Evolutionary conservation across 805 yeast species (phyloP).

Genomic region (Monosporozyma aerobia): DNA sequence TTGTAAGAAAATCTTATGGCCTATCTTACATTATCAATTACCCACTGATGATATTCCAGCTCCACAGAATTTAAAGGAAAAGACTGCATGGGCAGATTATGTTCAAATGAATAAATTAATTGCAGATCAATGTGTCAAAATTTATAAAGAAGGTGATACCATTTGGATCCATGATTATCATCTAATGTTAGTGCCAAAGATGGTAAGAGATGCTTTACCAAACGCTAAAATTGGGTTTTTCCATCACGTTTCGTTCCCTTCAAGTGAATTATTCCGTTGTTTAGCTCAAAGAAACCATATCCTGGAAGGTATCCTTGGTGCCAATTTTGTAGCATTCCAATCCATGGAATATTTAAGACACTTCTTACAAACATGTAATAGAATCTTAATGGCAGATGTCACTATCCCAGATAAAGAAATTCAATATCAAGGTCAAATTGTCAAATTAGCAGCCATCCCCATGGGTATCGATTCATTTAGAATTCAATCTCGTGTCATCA

Average conservation of each 20-base stretch:
- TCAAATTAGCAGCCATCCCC: slow-evolving; percentile 50
- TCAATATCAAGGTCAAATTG: slow-evolving; percentile 47
- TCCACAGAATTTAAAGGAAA: slow-evolving; percentile 87
- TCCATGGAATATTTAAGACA: slow-evolving; percentile 89
- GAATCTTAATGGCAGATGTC: slow-evolving; percentile 75
- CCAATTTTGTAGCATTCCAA: slow-evolving; percentile 83
- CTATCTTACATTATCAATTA: slow-evolving; percentile 84
- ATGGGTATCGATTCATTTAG: slow-evolving; percentile 75
- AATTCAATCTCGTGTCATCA: slow-evolving; percentile 39
- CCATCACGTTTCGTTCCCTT: slow-evolving; percentile 89
- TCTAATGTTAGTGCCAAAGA: slow-evolving; percentile 70
- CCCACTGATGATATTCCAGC: slow-evolving; percentile 81
- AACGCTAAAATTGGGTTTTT: slow-evolving; percentile 85
- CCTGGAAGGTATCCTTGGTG: slow-evolving; percentile 77
- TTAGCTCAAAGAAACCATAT: slow-evolving; percentile 76
- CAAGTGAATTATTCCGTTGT: slow-evolving; percentile 89
- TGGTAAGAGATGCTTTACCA: slow-evolving; percentile 71
- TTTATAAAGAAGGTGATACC: slow-evolving; percentile 63
- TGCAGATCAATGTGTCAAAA: slow-evolving; percentile 63
- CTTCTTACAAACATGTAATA: slow-evolving; percentile 81
- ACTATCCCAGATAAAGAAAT: slow-evolving; percentile 39
- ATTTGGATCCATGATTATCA: slow-evolving; percentile 96
- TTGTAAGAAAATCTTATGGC: slow-evolving; percentile 94
- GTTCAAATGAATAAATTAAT: slow-evolving; percentile 62
- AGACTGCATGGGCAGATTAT: slow-evolving; percentile 76